Evolutionary conservation across 345 rosid genomes (phyloP).

Genomic region (Acer yangbiense): DNA sequence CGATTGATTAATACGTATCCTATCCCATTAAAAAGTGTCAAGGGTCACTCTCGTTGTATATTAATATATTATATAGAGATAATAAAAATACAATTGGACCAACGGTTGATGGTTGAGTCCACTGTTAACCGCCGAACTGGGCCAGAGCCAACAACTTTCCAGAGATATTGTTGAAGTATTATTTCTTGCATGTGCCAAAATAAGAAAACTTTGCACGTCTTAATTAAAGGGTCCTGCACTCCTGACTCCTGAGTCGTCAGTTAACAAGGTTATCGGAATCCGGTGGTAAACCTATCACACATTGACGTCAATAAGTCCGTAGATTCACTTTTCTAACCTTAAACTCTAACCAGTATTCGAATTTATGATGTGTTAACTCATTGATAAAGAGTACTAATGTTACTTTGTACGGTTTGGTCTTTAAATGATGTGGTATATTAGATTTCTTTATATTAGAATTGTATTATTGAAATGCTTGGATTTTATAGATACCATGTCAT

Average conservation of each 20-base stretch:
- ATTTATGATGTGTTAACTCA: too few species aligned
- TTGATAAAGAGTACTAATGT: too few species aligned
- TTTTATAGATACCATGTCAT: too few species aligned
- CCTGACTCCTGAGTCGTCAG: too few species aligned
- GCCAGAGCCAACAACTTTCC: background rate
- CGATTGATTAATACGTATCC: background rate
- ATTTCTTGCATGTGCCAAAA: background rate
- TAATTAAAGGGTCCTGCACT: background rate
- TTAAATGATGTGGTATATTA: too few species aligned
- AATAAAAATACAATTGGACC: background rate
- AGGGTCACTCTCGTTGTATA: background rate
- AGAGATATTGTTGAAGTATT: background rate
- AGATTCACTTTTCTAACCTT: background rate
- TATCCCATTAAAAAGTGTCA: background rate
- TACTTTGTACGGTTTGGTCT: too few species aligned
- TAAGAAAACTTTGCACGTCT: background rate
- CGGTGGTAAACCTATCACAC: too few species aligned
- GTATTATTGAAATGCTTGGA: too few species aligned
- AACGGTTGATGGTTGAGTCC: background rate
- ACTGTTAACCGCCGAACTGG: background rate
- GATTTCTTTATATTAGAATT: too few species aligned
- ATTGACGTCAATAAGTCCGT: background rate
- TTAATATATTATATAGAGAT: background rate
- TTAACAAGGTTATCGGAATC: too few species aligned
- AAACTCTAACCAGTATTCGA: too few species aligned